phyloP scores from a whole-genome alignment of 805 yeast genomes.

The Hanseniaspora hatyaiensis region DNA sequence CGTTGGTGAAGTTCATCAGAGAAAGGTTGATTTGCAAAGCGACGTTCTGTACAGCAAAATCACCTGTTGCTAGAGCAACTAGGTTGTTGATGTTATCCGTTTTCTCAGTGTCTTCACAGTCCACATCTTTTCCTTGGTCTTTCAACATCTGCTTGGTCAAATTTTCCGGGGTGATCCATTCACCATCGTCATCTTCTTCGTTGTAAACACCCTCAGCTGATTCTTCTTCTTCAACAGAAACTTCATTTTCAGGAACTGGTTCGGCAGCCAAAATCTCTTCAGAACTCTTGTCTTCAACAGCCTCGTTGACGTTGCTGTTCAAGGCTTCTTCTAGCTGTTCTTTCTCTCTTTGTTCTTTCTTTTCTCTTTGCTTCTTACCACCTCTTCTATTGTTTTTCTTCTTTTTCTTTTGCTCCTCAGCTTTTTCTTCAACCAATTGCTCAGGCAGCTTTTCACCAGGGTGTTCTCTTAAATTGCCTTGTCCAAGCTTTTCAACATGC shows the following conservation, averaged over 20 bases:
- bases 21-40: conserved; percentile 82
- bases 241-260: no score
- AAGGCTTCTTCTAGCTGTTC: conserved; percentile 10
- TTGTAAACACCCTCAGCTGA: conserved; percentile 25
- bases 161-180: conserved; percentile 91
- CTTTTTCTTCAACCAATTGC: conserved; percentile 22
- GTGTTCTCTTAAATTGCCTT: conserved; percentile 54
- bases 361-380: conserved; percentile 52
- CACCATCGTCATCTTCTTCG: conserved; percentile 64
- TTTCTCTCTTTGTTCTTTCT: conserved; percentile 36
- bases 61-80: conserved; percentile 86
- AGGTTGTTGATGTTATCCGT: conserved; percentile 36
- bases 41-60: conserved; percentile 95
- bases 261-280: no score
- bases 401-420: conserved; percentile 20
- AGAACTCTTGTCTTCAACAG: no score
- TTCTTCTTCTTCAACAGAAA: no score
- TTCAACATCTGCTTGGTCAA: conserved; percentile 55
- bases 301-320: conserved; percentile 17
- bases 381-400: conserved; percentile 49
- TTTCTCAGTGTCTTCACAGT: conserved; percentile 30
- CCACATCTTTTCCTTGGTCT: conserved; percentile 50
- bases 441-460: conserved; percentile 49
- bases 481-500: conserved; percentile 57
- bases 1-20: conserved; percentile 72